phyloP scores from a whole-genome alignment of 179 eudicot genomes.

The Carnegiea gigantea region DNA sequence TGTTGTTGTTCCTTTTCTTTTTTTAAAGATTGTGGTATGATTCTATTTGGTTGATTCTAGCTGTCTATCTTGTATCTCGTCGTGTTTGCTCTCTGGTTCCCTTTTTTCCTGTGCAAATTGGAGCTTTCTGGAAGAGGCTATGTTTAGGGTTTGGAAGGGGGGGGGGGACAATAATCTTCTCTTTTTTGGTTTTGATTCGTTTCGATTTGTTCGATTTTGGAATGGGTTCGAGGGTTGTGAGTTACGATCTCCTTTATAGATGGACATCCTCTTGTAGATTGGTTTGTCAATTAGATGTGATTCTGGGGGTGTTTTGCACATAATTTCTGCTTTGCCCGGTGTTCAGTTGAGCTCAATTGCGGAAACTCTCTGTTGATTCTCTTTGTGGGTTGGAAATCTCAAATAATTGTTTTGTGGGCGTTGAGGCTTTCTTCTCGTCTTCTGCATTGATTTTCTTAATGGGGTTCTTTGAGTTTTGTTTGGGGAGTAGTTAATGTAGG shows the following conservation, averaged over 20 bases:
- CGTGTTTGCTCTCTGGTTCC: background rate
- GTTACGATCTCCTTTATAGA: background rate
- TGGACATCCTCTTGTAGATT: background rate
- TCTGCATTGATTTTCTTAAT: background rate
- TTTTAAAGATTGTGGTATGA: background rate
- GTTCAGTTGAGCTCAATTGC: background rate
- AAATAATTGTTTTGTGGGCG: background rate
- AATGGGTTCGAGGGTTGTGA: background rate
- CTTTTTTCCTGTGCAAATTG: background rate
- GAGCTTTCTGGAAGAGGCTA: background rate
- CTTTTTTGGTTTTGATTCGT: background rate
- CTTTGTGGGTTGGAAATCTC: slow-evolving; percentile 9
- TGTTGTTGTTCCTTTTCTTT: background rate
- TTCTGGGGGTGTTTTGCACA: background rate
- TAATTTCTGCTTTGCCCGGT: background rate
- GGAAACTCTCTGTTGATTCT: background rate
- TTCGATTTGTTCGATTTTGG: background rate
- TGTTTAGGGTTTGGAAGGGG: slow-evolving; percentile 16
- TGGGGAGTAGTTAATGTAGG: background rate
- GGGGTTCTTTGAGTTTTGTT: background rate
- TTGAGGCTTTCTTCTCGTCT: background rate
- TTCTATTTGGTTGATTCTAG: background rate
- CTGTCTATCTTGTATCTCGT: background rate
- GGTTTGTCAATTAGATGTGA: slow-evolving; percentile 8
- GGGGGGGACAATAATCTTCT: background rate